A percentile compares a stretch with the other conserved stretches of the same genome.
Evolutionary conservation across 441 rosid species (phyloP).

Genomic region (Euphorbia schlechtendalii): DNA sequence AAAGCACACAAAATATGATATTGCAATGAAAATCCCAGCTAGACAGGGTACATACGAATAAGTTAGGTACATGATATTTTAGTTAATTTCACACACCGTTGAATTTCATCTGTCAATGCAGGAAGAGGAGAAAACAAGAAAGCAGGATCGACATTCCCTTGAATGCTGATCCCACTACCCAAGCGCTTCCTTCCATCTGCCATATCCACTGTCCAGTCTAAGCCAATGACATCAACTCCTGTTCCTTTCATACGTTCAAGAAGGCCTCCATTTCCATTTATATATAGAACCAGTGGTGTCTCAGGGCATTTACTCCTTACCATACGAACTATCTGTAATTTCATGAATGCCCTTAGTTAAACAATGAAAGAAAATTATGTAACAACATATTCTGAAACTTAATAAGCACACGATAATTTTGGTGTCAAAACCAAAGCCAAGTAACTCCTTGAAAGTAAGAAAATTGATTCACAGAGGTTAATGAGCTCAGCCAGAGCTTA

Average conservation of each 20-base stretch:
- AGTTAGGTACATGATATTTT: not conserved
- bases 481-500: not conserved
- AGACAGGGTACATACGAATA: not conserved
- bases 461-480: not conserved
- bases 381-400: slow-evolving; percentile 3
- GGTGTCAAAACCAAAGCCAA: not conserved
- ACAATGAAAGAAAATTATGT: not conserved
- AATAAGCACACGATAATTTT: not conserved
- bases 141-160: slow-evolving; percentile 92
- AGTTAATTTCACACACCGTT: slow-evolving; percentile 37
- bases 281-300: slow-evolving; percentile 79
- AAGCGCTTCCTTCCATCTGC: slow-evolving; percentile 81
- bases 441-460: too few species aligned
- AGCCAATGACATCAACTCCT: slow-evolving; percentile 91
- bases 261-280: slow-evolving; percentile 87
- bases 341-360: slow-evolving; percentile 1
- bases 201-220: slow-evolving; percentile 98
- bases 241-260: slow-evolving; percentile 85
- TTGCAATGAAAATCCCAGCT: not conserved
- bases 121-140: slow-evolving; percentile 72
- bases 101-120: slow-evolving; percentile 77
- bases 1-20: too few species aligned
- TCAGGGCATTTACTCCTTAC: slow-evolving; percentile 67
- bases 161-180: slow-evolving; percentile 61
- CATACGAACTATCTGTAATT: slow-evolving; percentile 49